These are phyloP conservation scores for Lentinula novae-zelandiae DNA, from an alignment of 1,284 basidiomycete genomes.

Conservation along the genomic window DNA sequence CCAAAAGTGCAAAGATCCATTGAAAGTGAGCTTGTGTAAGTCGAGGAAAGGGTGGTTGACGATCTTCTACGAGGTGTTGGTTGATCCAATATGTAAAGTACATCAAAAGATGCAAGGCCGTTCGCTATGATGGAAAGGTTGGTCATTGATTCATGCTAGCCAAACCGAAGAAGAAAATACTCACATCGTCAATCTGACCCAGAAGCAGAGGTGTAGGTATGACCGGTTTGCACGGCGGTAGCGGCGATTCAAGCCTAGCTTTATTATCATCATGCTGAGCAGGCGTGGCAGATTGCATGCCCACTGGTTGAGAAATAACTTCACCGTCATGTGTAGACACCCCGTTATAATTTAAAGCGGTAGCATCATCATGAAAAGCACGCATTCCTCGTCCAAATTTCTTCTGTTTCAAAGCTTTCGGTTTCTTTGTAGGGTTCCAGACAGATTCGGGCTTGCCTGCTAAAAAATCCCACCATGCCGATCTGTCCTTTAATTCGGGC, in stretches of 20 bases:
- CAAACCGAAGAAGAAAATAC: conserved; percentile 18
- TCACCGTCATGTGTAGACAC: conserved; percentile 18
- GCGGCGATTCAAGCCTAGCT: background rate
- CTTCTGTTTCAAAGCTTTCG: conserved; percentile 29
- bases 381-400: conserved; percentile 30
- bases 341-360: conserved; percentile 15
- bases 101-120: conserved; percentile 72
- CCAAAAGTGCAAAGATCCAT: conserved; percentile 84
- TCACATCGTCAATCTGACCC: conserved; percentile 61
- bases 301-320: background rate
- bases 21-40: conserved; percentile 66
- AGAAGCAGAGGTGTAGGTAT: conserved; percentile 58
- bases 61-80: conserved; percentile 42
- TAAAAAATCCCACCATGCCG: conserved; percentile 76
- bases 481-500: conserved; percentile 67
- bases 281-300: background rate
- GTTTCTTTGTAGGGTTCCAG: conserved; percentile 56
- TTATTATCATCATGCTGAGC: background rate
- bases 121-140: conserved; percentile 40
- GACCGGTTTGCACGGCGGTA: conserved; percentile 27
- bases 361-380: conserved; percentile 29
- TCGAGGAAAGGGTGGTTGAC: conserved; percentile 31
- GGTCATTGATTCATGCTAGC: conserved; percentile 13
- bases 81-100: conserved; percentile 83
- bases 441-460: conserved; percentile 61